Percentiles rank a stretch among this genome's conserved stretches.
These are phyloP conservation scores for Chenopodium formosanum DNA, from an alignment of 148 eudicot species.

Conservation along the genomic window DNA sequence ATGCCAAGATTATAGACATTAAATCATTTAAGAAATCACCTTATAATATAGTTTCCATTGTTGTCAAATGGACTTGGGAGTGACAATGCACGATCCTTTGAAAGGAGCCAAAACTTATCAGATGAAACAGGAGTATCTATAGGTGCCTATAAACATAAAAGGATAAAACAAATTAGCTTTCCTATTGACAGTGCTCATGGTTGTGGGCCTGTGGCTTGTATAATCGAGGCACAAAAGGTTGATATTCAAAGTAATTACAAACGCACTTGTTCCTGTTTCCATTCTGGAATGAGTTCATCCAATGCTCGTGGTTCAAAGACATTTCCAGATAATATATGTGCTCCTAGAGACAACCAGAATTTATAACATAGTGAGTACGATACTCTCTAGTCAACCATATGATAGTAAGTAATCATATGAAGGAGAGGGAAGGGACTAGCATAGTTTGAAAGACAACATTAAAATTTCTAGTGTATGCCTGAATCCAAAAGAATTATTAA, in stretches of 20 bases:
- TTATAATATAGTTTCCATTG: conserved; percentile 90
- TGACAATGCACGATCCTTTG: conserved; percentile 62
- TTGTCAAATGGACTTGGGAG: conserved; percentile 89
- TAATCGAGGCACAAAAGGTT: background rate
- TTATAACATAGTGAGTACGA: background rate
- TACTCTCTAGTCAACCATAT: background rate
- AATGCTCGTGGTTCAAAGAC: conserved; percentile 97
- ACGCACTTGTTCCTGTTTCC: conserved; percentile 78
- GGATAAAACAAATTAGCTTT: background rate
- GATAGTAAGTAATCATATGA: background rate
- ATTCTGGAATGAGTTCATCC: conserved; percentile 86
- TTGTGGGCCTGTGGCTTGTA: background rate
- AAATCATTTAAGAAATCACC: conserved; percentile 41
- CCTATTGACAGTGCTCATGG: background rate
- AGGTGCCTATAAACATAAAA: conserved; percentile 68
- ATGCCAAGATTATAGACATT: background rate
- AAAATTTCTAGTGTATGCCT: background rate
- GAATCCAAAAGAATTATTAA: background rate
- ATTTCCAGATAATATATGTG: conserved; percentile 93
- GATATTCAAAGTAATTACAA: background rate
- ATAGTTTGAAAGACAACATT: background rate
- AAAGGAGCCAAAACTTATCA: conserved; percentile 83
- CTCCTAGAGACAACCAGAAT: conserved; percentile 47
- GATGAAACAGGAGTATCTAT: conserved; percentile 76
- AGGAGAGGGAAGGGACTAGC: background rate